phyloP scores from a whole-genome alignment of 163 green algal genomes.

The Chloroidium sp. region DNA sequence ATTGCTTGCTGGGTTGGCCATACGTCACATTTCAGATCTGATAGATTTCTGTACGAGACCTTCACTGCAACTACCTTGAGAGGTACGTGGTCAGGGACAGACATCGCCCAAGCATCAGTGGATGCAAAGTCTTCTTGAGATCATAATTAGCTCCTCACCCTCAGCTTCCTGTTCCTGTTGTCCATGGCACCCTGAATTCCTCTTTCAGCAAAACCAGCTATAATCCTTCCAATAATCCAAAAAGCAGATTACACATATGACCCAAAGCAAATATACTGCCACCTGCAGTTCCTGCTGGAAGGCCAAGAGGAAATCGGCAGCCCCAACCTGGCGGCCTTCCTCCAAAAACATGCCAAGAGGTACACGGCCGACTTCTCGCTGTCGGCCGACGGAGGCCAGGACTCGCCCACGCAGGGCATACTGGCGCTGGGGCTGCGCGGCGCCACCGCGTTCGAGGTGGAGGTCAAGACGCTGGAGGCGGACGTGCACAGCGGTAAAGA shows the following conservation, averaged over 20 bases:
- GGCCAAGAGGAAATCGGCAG: constrained; percentile 38
- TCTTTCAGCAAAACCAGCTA: too few species aligned
- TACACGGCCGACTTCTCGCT: constrained; percentile 30
- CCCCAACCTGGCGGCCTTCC: constrained; percentile 18
- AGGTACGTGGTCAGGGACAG: too few species aligned
- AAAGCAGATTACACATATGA: not conserved
- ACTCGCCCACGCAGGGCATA: constrained; percentile 3
- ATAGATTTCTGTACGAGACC: too few species aligned
- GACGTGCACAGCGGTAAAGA: constrained; percentile 30
- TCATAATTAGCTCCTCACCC: too few species aligned
- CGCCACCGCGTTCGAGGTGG: constrained; percentile 24
- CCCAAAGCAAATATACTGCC: not conserved
- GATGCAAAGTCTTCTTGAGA: too few species aligned
- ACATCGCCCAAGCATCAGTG: too few species aligned
- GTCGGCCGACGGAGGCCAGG: constrained; percentile 34
- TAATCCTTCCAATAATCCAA: not conserved
- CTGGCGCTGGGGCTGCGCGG: constrained; percentile 31
- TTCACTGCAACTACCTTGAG: too few species aligned
- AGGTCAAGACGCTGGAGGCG: constrained; percentile 10
- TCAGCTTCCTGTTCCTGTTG: too few species aligned
- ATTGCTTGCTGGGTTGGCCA: too few species aligned
- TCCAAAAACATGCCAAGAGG: constrained; percentile 19
- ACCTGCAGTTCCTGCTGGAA: constrained; percentile 32
- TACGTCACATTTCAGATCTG: too few species aligned
- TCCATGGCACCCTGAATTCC: too few species aligned